Evolutionary conservation across 768 basidiomycete genomes (phyloP).

Genomic region (Floccularia luteovirens): DNA sequence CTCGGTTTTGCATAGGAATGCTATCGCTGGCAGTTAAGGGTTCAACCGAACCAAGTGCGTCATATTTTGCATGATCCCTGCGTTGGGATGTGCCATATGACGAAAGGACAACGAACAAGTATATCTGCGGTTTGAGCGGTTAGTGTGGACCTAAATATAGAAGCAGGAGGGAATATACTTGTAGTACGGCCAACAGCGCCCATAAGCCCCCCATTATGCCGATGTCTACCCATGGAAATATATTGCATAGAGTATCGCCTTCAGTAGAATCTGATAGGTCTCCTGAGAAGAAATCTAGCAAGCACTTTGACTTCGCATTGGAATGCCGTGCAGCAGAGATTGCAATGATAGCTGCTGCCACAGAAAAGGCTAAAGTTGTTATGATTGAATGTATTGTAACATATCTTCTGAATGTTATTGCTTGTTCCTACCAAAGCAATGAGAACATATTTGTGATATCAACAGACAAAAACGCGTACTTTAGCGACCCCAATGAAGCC

Average conservation of each 20-base stretch:
- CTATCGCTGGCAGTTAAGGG: constrained; percentile 40
- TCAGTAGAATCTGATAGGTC: constrained; percentile 30
- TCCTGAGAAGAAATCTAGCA: constrained; percentile 46
- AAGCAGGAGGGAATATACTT: constrained; percentile 37
- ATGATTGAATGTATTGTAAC: constrained; percentile 54
- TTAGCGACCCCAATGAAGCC: constrained; percentile 82
- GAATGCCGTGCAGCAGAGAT: constrained; percentile 74
- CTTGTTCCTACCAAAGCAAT: constrained; percentile 59
- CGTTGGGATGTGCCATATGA: constrained; percentile 71
- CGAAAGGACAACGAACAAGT: constrained; percentile 33
- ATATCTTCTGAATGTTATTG: constrained; percentile 60
- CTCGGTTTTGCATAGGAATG: constrained; percentile 57
- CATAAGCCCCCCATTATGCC: constrained; percentile 90
- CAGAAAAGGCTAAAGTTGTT: constrained; percentile 56
- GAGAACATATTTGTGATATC: no score
- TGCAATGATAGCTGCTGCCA: constrained; percentile 76
- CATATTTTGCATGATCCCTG: constrained; percentile 76
- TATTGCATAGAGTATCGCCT: constrained; percentile 71
- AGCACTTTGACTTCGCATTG: constrained; percentile 62
- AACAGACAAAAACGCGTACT: constrained; percentile 30
- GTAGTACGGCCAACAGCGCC: constrained; percentile 70
- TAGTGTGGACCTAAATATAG: neutral
- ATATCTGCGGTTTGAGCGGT: constrained; percentile 34
- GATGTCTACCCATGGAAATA: constrained; percentile 89
- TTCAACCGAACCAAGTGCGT: constrained; percentile 53